Conservation (phyloP, 768 basidiomycete species). For the Brasilioporus rufonigricans region DNA sequence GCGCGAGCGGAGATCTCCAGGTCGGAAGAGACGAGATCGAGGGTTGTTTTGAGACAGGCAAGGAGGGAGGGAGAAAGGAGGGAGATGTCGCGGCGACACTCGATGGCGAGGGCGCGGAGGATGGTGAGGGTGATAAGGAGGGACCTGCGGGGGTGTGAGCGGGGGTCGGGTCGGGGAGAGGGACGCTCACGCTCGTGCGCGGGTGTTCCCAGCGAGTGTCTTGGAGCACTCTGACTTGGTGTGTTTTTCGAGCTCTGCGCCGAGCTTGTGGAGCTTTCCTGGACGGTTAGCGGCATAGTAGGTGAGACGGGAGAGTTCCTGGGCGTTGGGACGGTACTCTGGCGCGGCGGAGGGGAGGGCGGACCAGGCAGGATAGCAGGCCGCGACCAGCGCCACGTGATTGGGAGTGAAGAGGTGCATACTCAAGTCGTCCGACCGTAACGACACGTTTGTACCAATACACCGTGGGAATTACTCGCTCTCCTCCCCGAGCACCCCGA, state of each 20-base stretch:
- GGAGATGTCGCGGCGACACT: conserved; percentile 82
- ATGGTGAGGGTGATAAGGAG: conserved; percentile 84
- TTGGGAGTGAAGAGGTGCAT: conserved; percentile 72
- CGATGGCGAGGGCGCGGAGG: conserved; percentile 75
- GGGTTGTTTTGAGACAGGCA: conserved; percentile 56
- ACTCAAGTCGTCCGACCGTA: too few relatives aligned
- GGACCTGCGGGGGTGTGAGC: conserved; percentile 41
- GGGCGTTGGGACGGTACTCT: conserved; percentile 76
- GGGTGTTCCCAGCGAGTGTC: conserved; percentile 66
- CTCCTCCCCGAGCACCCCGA: conserved; percentile 50
- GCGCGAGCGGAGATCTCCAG: conserved; percentile 75
- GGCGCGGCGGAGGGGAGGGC: conserved; percentile 72
- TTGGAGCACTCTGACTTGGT: conserved; percentile 61
- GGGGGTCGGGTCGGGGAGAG: neutral
- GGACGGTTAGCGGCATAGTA: conserved; percentile 86
- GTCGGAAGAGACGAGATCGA: conserved; percentile 57
- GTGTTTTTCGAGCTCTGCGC: conserved; percentile 74
- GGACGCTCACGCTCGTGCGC: conserved; percentile 70
- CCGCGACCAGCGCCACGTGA: conserved; percentile 79
- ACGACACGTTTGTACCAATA: neutral
- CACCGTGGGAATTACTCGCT: conserved; percentile 39
- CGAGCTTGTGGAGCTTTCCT: conserved; percentile 75
- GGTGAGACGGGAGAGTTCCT: conserved; percentile 80
- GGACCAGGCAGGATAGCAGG: conserved; percentile 83
- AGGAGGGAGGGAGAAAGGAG: conserved; percentile 71